A percentile compares a stretch with the other conserved stretches of the same genome.
Conservation (phyloP, 345 rosid genomes). For the Luvunga scandens region DNA sequence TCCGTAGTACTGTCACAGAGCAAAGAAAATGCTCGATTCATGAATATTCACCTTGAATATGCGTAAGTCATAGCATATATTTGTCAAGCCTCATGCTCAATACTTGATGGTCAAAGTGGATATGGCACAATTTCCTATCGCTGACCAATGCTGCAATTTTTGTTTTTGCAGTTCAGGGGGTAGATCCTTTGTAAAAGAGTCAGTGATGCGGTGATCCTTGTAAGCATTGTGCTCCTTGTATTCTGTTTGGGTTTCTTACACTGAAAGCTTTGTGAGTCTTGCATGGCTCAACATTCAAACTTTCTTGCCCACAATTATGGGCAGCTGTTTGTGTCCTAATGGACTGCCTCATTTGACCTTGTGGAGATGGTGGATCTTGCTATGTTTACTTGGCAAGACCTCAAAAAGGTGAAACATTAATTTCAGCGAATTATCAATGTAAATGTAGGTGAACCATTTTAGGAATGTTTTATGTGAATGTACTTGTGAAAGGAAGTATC, state of each 20-base stretch:
- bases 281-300: neutral
- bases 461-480: slow-evolving; percentile 6
- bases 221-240: slow-evolving; percentile 3
- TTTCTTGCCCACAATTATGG: neutral
- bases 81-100: slow-evolving; percentile 1
- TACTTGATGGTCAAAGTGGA: slow-evolving; percentile 4
- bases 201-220: slow-evolving; percentile 60
- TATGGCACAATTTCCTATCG: neutral
- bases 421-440: neutral
- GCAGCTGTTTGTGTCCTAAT: neutral
- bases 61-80: slow-evolving; percentile 45
- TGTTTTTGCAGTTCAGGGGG: slow-evolving; percentile 73
- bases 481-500: neutral
- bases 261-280: slow-evolving; percentile 15
- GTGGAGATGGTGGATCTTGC: neutral
- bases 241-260: neutral
- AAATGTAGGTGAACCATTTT: neutral
- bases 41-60: slow-evolving; percentile 93
- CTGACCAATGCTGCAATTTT: neutral
- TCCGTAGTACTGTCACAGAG: slow-evolving; percentile 77
- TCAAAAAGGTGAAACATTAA: slow-evolving; percentile 6
- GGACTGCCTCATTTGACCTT: slow-evolving; percentile 5
- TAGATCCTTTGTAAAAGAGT: slow-evolving; percentile 81
- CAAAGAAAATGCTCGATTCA: slow-evolving; percentile 85
- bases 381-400: slow-evolving; percentile 4